Conservation (phyloP, 1,139 yeast species). For the Chernovozyma aurita region DNA sequence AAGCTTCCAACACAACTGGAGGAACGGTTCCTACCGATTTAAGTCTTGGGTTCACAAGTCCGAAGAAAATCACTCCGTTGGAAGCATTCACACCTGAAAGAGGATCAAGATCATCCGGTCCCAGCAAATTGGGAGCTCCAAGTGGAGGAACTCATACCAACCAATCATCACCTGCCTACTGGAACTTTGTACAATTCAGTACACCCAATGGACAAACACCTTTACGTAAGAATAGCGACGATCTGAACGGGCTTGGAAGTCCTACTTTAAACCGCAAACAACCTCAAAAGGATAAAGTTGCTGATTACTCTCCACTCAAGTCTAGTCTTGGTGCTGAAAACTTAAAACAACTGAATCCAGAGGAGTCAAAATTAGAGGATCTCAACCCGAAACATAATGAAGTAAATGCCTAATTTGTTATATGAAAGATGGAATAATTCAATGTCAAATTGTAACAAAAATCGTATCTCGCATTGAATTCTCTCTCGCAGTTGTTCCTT, state of each 20-base stretch:
- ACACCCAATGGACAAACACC: conserved; percentile 58
- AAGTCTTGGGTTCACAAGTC: conserved; percentile 40
- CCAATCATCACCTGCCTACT: conserved; percentile 67
- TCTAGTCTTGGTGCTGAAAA: conserved; percentile 8
- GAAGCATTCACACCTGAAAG: conserved; percentile 85
- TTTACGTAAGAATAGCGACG: conserved; percentile 35
- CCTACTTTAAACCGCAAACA: conserved; percentile 35
- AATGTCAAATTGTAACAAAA: too few relatives aligned
- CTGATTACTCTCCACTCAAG: conserved; percentile 16
- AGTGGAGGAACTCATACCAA: conserved; percentile 22
- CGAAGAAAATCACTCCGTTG: conserved; percentile 58
- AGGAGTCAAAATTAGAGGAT: conserved; percentile 3
- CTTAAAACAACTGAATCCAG: not conserved
- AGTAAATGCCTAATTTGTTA: conserved; percentile 8
- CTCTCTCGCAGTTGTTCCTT: not conserved
- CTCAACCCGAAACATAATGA: conserved; percentile 5
- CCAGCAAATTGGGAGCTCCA: conserved; percentile 14
- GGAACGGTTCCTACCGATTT: conserved; percentile 18
- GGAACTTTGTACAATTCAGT: conserved; percentile 76
- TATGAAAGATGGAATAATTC: too few relatives aligned
- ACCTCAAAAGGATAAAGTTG: conserved; percentile 7
- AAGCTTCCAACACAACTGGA: not conserved
- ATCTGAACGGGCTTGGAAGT: conserved; percentile 33
- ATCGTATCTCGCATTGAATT: not conserved
- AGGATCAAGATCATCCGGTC: conserved; percentile 42